These are phyloP conservation scores for Neckera pumila DNA, from an alignment of 225 moss, liverwort and hornwort species.

Conservation along the genomic window DNA sequence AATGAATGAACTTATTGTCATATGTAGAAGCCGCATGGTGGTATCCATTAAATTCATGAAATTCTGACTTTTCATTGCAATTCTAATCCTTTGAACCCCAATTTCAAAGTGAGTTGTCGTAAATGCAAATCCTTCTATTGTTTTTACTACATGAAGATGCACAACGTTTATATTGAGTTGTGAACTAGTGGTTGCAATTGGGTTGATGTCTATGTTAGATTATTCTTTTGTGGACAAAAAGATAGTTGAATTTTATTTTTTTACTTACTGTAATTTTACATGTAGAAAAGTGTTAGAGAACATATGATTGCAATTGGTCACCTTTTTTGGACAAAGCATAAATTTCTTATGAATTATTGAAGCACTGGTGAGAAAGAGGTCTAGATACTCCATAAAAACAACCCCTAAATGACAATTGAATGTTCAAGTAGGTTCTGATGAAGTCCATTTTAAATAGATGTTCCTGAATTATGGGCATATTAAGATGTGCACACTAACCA, in stretches of 20 bases:
- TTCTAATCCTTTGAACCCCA: not conserved
- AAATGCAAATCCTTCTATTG: not conserved
- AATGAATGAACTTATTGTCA: not conserved
- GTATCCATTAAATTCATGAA: not conserved
- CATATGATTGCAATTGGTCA: not conserved
- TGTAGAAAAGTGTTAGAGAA: not conserved
- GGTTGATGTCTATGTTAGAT: fast-evolving
- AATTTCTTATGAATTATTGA: not conserved
- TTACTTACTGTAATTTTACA: not conserved
- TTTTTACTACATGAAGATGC: not conserved
- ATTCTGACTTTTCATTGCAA: fast-evolving
- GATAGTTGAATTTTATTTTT: not conserved
- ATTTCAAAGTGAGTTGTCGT: not conserved
- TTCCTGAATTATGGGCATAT: fast-evolving
- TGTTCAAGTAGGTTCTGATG: not conserved
- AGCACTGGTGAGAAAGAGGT: not conserved
- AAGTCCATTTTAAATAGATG: not conserved
- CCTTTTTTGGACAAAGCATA: not conserved
- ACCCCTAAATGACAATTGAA: not conserved
- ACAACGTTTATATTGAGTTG: not conserved
- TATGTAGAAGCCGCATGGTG: fast-evolving
- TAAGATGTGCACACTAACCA: not conserved
- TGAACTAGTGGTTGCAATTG: not conserved
- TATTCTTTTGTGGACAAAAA: fast-evolving
- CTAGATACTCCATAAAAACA: not conserved